A percentile compares a stretch with the other conserved stretches of the same genome.
Conservation (phyloP, 1,139 yeast genomes). For the Pichiaceae sp. region DNA sequence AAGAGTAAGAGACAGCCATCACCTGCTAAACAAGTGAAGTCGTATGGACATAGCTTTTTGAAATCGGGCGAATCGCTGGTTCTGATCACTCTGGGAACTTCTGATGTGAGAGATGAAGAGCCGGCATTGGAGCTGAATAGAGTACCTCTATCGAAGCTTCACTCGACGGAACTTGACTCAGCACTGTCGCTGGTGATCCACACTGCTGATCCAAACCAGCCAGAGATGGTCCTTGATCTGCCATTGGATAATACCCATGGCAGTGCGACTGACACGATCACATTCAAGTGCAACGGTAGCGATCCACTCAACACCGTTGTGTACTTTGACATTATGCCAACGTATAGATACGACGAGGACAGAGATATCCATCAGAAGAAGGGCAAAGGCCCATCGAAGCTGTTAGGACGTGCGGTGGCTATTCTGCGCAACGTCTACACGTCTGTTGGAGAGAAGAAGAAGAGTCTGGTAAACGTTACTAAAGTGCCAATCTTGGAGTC, state of each 20-base stretch:
- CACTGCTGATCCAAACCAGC: slow-evolving; percentile 42
- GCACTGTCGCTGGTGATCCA: slow-evolving; percentile 74
- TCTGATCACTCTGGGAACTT: slow-evolving; percentile 77
- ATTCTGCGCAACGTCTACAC: slow-evolving; percentile 57
- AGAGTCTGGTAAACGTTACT: slow-evolving; percentile 59
- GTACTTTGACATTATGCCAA: slow-evolving; percentile 87
- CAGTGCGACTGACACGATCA: slow-evolving; percentile 72
- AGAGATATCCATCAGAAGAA: slow-evolving; percentile 1
- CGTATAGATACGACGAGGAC: slow-evolving; percentile 49
- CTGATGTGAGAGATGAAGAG: slow-evolving; percentile 56
- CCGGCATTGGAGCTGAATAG: slow-evolving; percentile 66
- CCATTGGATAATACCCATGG: slow-evolving; percentile 80
- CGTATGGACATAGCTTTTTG: slow-evolving; percentile 80
- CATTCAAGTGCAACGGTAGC: slow-evolving; percentile 50
- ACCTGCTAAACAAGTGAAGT: slow-evolving; percentile 45
- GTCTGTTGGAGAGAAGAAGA: slow-evolving; percentile 59
- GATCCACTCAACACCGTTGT: slow-evolving; percentile 51
- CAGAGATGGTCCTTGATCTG: slow-evolving; percentile 67
- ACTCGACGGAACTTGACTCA: slow-evolving; percentile 78
- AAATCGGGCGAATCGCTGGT: slow-evolving; percentile 57
- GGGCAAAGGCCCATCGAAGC: slow-evolving; percentile 26
- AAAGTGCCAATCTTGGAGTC: slow-evolving; percentile 76
- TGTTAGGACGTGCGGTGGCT: slow-evolving; percentile 84
- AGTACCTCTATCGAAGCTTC: slow-evolving; percentile 67
- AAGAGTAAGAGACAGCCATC: neutral